These are phyloP conservation scores for Paspalum notatum DNA, from an alignment of 176 grass and related monocot species.

Conservation along the genomic window DNA sequence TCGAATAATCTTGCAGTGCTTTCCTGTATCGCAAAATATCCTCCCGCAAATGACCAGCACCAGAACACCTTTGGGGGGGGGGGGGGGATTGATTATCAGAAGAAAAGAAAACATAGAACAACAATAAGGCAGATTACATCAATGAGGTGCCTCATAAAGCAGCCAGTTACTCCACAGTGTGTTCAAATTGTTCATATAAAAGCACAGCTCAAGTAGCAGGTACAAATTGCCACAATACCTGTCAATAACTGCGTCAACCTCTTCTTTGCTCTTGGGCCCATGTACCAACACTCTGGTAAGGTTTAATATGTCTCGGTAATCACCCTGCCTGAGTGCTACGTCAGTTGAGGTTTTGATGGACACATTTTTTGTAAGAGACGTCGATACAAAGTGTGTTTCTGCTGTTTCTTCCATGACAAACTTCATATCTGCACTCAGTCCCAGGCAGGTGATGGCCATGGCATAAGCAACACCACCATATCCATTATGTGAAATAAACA, in stretches of 20 bases:
- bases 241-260: slow-evolving; percentile 83
- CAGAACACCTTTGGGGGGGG: slow-evolving; percentile 66
- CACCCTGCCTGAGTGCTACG: slow-evolving; percentile 77
- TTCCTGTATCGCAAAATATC: slow-evolving; percentile 83
- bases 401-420: slow-evolving; percentile 81
- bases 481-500: slow-evolving; percentile 94
- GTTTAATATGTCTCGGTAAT: slow-evolving; percentile 96
- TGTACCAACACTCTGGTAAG: slow-evolving; percentile 89
- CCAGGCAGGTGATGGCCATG: slow-evolving; percentile 89
- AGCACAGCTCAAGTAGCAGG: neutral
- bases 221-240: slow-evolving; percentile 59
- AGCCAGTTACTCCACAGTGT: slow-evolving; percentile 1
- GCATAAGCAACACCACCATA: slow-evolving; percentile 94
- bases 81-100: slow-evolving; percentile 35
- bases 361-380: slow-evolving; percentile 55
- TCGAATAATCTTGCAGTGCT: slow-evolving; percentile 65
- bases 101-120: neutral
- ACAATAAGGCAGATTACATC: slow-evolving; percentile 10
- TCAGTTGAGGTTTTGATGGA: slow-evolving; percentile 54
- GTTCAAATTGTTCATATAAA: slow-evolving; percentile 39
- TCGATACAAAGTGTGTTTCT: slow-evolving; percentile 92
- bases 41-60: slow-evolving; percentile 88
- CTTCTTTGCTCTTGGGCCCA: slow-evolving; percentile 95
- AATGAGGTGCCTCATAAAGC: neutral
- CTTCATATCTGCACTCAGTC: slow-evolving; percentile 74